These are phyloP conservation scores for Dactylellina haptotyla DNA, from an alignment of 2,329 filamentous ascomycete genomes.

Conservation along the genomic window DNA sequence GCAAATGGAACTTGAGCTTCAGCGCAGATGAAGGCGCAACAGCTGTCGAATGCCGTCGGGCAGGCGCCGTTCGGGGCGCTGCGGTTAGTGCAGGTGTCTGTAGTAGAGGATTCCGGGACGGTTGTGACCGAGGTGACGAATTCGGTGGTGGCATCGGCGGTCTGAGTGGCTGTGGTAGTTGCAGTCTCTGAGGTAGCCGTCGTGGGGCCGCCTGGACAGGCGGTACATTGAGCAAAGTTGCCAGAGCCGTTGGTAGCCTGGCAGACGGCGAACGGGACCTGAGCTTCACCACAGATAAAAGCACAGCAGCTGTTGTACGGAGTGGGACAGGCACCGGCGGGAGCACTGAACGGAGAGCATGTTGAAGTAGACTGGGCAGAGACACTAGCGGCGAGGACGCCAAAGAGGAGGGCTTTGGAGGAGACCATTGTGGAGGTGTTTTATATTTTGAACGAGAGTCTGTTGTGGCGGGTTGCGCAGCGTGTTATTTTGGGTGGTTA, in stretches of 20 bases:
- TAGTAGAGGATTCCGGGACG: too few species aligned
- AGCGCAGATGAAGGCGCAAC: conserved; percentile 33
- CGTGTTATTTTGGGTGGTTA: too few species aligned
- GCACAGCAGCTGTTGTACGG: conserved; percentile 32
- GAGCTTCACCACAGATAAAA: conserved; percentile 37
- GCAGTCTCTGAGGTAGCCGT: background rate
- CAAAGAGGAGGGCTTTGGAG: conserved; percentile 2
- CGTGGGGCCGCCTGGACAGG: conserved; percentile 11
- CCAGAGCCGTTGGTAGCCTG: conserved; percentile 26
- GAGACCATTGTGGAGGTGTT: too few species aligned
- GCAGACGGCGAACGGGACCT: conserved; percentile 36
- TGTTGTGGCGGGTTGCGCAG: too few species aligned
- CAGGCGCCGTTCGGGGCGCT: conserved; percentile 26
- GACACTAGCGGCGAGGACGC: conserved; percentile 10
- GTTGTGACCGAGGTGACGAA: too few species aligned
- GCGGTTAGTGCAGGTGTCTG: conserved; percentile 20
- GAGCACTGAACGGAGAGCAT: conserved; percentile 21
- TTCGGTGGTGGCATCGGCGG: too few species aligned
- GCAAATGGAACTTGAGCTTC: conserved; percentile 41
- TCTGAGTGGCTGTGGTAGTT: background rate
- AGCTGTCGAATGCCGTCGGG: conserved; percentile 30
- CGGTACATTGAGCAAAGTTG: conserved; percentile 3
- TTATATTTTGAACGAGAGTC: too few species aligned
- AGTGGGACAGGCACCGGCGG: conserved; percentile 32
- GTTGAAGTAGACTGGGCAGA: conserved; percentile 27